These are phyloP conservation scores for Fusarium austroafricanum DNA, from an alignment of 2,329 filamentous ascomycete genomes.

Conservation along the genomic window DNA sequence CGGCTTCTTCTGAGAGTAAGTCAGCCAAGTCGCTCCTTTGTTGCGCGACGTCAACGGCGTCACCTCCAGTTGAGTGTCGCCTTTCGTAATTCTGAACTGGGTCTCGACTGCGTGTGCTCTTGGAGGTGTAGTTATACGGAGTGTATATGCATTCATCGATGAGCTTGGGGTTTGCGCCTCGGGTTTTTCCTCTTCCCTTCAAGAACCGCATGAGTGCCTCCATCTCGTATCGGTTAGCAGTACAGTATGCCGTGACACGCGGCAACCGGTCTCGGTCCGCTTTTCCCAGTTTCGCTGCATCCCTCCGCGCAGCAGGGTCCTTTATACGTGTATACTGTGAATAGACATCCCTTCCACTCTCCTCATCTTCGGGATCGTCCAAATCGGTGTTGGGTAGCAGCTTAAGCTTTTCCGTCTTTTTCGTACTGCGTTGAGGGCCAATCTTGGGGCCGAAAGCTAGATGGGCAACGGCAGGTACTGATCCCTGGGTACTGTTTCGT, in stretches of 20 bases:
- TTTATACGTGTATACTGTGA: slow-evolving; percentile 98
- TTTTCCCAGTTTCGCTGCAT: slow-evolving; percentile 92
- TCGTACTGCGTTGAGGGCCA: slow-evolving; percentile 92
- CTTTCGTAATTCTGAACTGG: slow-evolving; percentile 67
- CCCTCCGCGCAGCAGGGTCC: slow-evolving; percentile 89
- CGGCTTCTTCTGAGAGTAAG: slow-evolving; percentile 58
- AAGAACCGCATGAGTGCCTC: slow-evolving; percentile 90
- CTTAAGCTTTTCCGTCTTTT: slow-evolving; percentile 96
- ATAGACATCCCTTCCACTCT: slow-evolving; percentile 95
- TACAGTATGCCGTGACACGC: slow-evolving; percentile 95
- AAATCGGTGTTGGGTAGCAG: slow-evolving; percentile 92
- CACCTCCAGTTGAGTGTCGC: slow-evolving; percentile 80
- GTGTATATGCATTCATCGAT: slow-evolving; percentile 99
- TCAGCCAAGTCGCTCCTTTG: slow-evolving; percentile 73
- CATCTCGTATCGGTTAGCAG: slow-evolving; percentile 90
- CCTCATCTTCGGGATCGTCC: slow-evolving; percentile 83
- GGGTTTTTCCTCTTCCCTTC: slow-evolving; percentile 82
- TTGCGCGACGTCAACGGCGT: slow-evolving; percentile 56
- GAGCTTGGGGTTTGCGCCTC: slow-evolving; percentile 86
- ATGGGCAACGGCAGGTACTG: slow-evolving; percentile 52
- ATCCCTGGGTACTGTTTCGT: slow-evolving; percentile 81
- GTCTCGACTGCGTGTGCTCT: slow-evolving; percentile 50
- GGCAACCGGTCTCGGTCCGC: slow-evolving; percentile 89
- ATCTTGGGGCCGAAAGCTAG: slow-evolving; percentile 72
- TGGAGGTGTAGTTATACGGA: slow-evolving; percentile 80